A percentile compares a stretch with the other conserved stretches of the same genome.
Evolutionary conservation across 768 basidiomycete species (phyloP).

Genomic region (Mycena sanguinolenta): DNA sequence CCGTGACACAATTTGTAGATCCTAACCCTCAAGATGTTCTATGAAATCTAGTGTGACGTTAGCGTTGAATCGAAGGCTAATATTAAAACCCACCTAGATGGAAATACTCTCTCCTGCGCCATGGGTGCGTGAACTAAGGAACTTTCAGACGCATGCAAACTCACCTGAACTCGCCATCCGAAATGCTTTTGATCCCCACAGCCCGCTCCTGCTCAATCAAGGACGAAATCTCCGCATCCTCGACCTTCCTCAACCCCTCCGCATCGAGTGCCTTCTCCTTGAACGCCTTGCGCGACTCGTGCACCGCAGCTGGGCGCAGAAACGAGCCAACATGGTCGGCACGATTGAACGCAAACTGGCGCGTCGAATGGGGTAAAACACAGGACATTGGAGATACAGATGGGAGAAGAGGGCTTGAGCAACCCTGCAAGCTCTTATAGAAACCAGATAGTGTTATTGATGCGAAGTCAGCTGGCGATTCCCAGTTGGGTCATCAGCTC

Average conservation of each 20-base stretch:
- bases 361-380: constrained; percentile 27
- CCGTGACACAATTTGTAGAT: background rate
- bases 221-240: constrained; percentile 51
- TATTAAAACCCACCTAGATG: constrained; percentile 43
- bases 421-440: constrained; percentile 20
- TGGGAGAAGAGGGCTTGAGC: background rate
- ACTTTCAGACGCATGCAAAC: background rate
- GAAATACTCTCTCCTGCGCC: constrained; percentile 33
- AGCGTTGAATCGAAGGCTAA: background rate
- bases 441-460: constrained; percentile 33
- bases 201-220: constrained; percentile 53
- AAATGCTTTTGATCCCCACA: constrained; percentile 54
- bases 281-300: constrained; percentile 48
- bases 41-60: constrained; percentile 31
- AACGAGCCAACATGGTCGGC: constrained; percentile 57
- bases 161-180: constrained; percentile 56
- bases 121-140: background rate
- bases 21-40: constrained; percentile 32
- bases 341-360: constrained; percentile 35
- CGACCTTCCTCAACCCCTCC: constrained; percentile 48
- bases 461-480: constrained; percentile 33
- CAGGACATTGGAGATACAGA: constrained; percentile 25
- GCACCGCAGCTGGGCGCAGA: constrained; percentile 50
- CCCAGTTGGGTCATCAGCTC: constrained; percentile 19
- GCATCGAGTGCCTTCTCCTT: constrained; percentile 46